Conservation (phyloP, 768 basidiomycete species). For the Suillus hirtellus region DNA sequence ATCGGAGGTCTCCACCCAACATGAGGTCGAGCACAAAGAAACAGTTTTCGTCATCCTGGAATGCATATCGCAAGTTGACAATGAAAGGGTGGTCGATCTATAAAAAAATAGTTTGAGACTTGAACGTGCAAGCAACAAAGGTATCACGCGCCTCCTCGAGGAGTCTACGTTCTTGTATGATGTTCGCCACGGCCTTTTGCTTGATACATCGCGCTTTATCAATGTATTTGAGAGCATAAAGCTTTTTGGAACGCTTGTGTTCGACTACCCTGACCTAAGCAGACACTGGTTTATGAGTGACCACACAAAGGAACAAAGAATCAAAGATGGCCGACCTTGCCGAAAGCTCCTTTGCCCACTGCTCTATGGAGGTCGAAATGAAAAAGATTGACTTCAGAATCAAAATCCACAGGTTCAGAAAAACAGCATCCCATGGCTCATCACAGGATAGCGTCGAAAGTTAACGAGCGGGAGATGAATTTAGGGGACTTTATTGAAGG, state of each 20-base stretch:
- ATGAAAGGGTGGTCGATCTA: constrained; percentile 89
- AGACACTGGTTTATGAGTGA: constrained; percentile 14
- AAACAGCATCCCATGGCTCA: constrained; percentile 59
- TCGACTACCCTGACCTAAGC: constrained; percentile 92
- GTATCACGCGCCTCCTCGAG: constrained; percentile 75
- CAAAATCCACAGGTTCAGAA: constrained; percentile 83
- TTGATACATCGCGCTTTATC: constrained; percentile 91
- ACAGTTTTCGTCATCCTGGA: constrained; percentile 96
- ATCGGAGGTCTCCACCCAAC: constrained; percentile 92
- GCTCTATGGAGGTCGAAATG: constrained; percentile 96
- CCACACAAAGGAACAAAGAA: constrained; percentile 6
- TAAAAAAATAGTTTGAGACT: constrained; percentile 15
- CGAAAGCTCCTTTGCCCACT: constrained; percentile 97
- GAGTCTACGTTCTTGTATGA: constrained; percentile 90
- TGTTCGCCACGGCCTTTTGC: constrained; percentile 89
- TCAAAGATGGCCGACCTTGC: constrained; percentile 64
- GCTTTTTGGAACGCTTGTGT: constrained; percentile 88
- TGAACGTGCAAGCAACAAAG: background rate
- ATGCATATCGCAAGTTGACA: constrained; percentile 91
- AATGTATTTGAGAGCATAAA: constrained; percentile 97
- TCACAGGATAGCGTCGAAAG: constrained; percentile 35
- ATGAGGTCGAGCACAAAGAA: constrained; percentile 98
- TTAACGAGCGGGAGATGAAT: constrained; percentile 25
- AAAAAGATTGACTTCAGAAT: constrained; percentile 83
- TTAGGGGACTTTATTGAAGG: constrained; percentile 26